Percentiles rank a stretch among this genome's conserved stretches.
phyloP scores from a whole-genome alignment of 257 asterid species.

The Hygrophila difformis region DNA sequence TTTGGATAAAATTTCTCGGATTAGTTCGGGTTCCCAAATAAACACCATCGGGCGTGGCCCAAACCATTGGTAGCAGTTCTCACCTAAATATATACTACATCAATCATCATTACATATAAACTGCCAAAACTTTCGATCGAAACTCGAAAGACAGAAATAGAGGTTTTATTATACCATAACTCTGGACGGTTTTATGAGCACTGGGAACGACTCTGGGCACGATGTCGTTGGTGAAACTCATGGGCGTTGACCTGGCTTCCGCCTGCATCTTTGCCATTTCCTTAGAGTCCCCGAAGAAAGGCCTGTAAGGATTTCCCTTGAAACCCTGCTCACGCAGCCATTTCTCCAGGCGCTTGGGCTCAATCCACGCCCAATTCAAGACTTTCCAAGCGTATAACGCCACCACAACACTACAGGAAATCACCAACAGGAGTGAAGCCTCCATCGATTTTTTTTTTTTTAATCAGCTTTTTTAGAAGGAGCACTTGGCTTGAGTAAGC shows the following conservation, averaged over 20 bases:
- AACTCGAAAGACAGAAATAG: too few relatives aligned
- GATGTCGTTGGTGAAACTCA: conserved; percentile 20
- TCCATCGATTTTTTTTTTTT: too few relatives aligned
- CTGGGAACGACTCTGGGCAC: conserved; percentile 22
- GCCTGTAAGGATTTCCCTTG: conserved; percentile 29
- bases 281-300: conserved; percentile 32
- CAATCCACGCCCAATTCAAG: conserved; percentile 31
- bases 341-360: conserved; percentile 32
- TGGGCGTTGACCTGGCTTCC: conserved; percentile 35
- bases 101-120: too few relatives aligned
- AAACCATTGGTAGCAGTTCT: conserved; percentile 33
- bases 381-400: conserved; percentile 22
- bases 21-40: conserved; percentile 29
- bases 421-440: too few relatives aligned
- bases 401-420: neutral
- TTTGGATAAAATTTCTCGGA: conserved; percentile 43
- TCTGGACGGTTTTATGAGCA: conserved; percentile 8
- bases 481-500: too few relatives aligned
- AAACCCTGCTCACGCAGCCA: conserved; percentile 34
- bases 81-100: too few relatives aligned
- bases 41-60: conserved; percentile 32
- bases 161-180: conserved; percentile 29
- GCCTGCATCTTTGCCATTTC: conserved; percentile 19
- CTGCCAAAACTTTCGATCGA: too few relatives aligned
- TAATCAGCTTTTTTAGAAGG: too few relatives aligned